Conservation (phyloP, 345 rosid genomes). For the Hypericum perforatum region DNA sequence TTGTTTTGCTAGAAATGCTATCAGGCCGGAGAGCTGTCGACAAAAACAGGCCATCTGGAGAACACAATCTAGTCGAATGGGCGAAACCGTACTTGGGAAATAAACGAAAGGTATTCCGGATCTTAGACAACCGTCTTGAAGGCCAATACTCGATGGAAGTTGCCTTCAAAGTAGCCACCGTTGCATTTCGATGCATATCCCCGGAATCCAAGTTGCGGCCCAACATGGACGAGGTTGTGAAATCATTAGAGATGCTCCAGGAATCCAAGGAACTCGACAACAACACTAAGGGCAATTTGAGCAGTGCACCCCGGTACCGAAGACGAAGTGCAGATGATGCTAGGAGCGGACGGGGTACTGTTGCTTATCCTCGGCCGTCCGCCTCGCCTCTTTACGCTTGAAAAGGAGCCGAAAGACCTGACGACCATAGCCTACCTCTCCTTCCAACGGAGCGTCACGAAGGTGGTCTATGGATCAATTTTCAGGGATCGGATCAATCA, state of each 20-base stretch:
- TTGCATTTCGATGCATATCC: slow-evolving; percentile 62
- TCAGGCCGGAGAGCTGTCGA: slow-evolving; percentile 86
- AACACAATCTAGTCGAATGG: slow-evolving; percentile 90
- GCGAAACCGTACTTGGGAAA: slow-evolving; percentile 76
- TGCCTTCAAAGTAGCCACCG: slow-evolving; percentile 51
- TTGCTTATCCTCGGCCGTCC: slow-evolving; percentile 66
- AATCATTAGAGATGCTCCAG: slow-evolving; percentile 43
- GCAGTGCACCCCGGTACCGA: slow-evolving; percentile 24
- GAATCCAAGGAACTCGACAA: slow-evolving; percentile 29
- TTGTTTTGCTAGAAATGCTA: slow-evolving; percentile 80
- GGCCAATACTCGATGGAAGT: slow-evolving; percentile 63
- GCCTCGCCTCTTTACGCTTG: slow-evolving; percentile 54
- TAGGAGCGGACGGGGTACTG: slow-evolving; percentile 13
- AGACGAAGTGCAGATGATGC: slow-evolving; percentile 60
- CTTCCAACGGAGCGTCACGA: background rate
- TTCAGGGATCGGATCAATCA: background rate
- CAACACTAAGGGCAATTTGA: slow-evolving; percentile 12
- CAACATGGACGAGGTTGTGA: slow-evolving; percentile 66
- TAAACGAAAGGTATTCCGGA: slow-evolving; percentile 58
- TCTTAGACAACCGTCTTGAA: slow-evolving; percentile 73
- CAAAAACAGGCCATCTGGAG: slow-evolving; percentile 80
- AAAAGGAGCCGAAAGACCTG: slow-evolving; percentile 8
- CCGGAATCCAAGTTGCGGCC: slow-evolving; percentile 61
- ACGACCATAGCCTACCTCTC: background rate
- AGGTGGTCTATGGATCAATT: background rate